Percentiles rank a stretch among this genome's conserved stretches.
These are phyloP conservation scores for Lachancea sp. DNA, from an alignment of 805 yeast species.

Conservation along the genomic window DNA sequence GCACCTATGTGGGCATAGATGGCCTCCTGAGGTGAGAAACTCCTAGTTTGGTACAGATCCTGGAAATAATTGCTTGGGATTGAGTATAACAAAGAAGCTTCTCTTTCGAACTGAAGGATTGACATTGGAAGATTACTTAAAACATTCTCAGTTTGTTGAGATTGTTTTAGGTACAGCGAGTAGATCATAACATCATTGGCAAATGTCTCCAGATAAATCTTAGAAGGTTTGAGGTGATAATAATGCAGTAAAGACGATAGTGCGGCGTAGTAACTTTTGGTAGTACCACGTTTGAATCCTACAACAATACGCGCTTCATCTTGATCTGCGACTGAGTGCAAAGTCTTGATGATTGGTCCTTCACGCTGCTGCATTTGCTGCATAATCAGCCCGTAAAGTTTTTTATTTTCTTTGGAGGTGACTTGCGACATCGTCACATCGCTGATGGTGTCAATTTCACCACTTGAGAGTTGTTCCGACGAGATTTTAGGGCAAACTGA, in stretches of 20 bases:
- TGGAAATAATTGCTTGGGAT: constrained; percentile 83
- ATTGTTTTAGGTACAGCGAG: constrained; percentile 75
- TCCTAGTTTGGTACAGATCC: constrained; percentile 61
- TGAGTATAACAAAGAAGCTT: constrained; percentile 86
- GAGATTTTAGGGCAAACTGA: constrained; percentile 14
- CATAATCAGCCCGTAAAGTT: constrained; percentile 67
- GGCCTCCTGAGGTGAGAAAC: constrained; percentile 87
- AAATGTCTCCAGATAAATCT: constrained; percentile 93
- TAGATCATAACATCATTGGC: constrained; percentile 80
- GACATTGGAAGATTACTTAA: constrained; percentile 49
- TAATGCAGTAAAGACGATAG: constrained; percentile 80
- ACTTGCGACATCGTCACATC: constrained; percentile 73
- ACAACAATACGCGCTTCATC: constrained; percentile 84
- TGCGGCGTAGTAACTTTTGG: constrained; percentile 84
- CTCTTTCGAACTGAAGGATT: constrained; percentile 84
- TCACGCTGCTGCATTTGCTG: constrained; percentile 61
- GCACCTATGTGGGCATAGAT: constrained; percentile 92
- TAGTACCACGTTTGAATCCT: constrained; percentile 77
- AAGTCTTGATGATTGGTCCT: constrained; percentile 90
- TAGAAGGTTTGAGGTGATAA: constrained; percentile 74
- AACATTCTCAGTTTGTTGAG: constrained; percentile 39
- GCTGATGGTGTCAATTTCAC: constrained; percentile 60
- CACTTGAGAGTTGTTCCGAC: constrained; percentile 24
- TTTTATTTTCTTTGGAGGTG: constrained; percentile 74
- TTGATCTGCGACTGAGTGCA: constrained; percentile 61